These are phyloP conservation scores for Lipomyces yamadae DNA, from an alignment of 805 yeast species.

Conservation along the genomic window DNA sequence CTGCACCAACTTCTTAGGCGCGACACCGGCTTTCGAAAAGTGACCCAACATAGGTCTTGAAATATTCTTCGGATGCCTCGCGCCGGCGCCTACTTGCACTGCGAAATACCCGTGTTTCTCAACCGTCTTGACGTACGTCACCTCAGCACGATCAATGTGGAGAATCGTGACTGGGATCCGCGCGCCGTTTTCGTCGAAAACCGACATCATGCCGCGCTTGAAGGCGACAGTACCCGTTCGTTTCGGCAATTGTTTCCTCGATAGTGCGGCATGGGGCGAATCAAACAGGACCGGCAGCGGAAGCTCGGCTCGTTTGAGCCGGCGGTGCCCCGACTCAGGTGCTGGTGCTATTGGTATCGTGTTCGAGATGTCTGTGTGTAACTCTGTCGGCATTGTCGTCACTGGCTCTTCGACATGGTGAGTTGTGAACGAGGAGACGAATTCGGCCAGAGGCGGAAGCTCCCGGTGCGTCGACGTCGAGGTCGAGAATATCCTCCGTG, in stretches of 20 bases:
- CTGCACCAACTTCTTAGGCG: conserved; percentile 75
- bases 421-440: not conserved
- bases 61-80: conserved; percentile 64
- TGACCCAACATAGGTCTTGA: conserved; percentile 73
- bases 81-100: conserved; percentile 85
- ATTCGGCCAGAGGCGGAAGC: not conserved
- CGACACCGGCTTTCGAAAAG: conserved; percentile 75
- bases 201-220: conserved; percentile 90
- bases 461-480: not conserved
- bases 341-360: conserved; percentile 24
- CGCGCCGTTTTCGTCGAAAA: conserved; percentile 70
- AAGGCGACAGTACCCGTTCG: conserved; percentile 86
- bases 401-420: not conserved
- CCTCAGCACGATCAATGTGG: conserved; percentile 88
- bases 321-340: conserved; percentile 11
- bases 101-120: conserved; percentile 82
- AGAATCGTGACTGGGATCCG: conserved; percentile 83
- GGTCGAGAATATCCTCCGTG: not conserved
- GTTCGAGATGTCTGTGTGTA: conserved; percentile 19
- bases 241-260: conserved; percentile 69
- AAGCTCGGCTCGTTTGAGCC: conserved; percentile 20
- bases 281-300: conserved; percentile 61
- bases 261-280: conserved; percentile 69
- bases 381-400: not conserved
- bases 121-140: conserved; percentile 68